Base-by-base conservation (phyloP, 129 eudicot species). In the Solidago caesia region DNA sequence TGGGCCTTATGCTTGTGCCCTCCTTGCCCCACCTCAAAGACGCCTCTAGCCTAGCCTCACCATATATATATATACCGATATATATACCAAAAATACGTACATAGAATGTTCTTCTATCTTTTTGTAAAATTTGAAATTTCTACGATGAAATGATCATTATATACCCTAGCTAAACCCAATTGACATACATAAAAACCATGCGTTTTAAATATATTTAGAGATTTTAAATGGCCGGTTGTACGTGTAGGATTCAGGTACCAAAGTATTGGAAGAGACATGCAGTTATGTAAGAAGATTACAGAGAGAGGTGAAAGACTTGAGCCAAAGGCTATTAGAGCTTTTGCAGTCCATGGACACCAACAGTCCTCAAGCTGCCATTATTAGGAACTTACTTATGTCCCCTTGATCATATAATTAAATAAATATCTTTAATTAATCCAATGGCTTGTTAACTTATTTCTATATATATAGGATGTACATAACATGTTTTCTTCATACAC, bases 251-350 rank as follows among this genome's bases (percentile, higher is more conserved):
- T 64, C 64, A 51, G 60, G 64, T 11, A 27, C 72, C 45, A 87
- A 87, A 77, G 96, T 92, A 65, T 77, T 92, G 79, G 95, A 92
- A 69, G 97, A 92, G 84, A 92, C 97, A 10, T 92, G 97, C 70
- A 92, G 79, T 88, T 92, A 92, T 72, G 89, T 92, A 47, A 86
- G 90, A 79, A 92, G 49, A 78, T 86, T 92, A 75, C 98, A 89
- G 43, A 81, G 83, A 72, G 98, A 92, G 73, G 98, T 89, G 72
- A 95, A 92, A 63, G 95, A 86, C 63, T 71, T 92, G 12, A 92
- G 96, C 58, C 89, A 92, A 65, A 79, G 98, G 64, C 73, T 92
- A 72, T 81, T 95, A 44, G 95, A 84, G 84, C 98, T 92, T 80
- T 71, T 89, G 83, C 90, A 85, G 29, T 82, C 96, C 56, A 89